Percentiles rank a stretch among this genome's conserved stretches.
phyloP scores from a whole-genome alignment of 1,139 yeast species.

The Hyphopichia burtonii region DNA sequence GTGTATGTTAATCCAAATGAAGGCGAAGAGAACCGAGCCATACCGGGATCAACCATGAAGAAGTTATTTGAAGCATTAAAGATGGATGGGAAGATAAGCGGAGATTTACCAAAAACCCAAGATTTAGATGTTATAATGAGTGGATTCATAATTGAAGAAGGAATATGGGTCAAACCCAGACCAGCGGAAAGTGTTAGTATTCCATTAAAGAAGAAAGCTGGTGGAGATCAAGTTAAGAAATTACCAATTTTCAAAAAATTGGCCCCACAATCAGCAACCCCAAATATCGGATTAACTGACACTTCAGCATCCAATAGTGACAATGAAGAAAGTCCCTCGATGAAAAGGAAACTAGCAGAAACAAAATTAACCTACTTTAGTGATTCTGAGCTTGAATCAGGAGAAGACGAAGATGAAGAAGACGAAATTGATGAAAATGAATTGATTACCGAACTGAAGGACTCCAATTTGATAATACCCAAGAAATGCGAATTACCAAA shows the following conservation, averaged over 20 bases:
- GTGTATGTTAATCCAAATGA: slow-evolving; percentile 60
- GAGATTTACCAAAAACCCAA: slow-evolving; percentile 51
- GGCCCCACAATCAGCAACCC: neutral
- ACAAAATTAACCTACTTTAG: slow-evolving; percentile 53
- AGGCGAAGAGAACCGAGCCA: slow-evolving; percentile 31
- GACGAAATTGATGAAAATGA: slow-evolving; percentile 48
- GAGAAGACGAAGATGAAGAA: slow-evolving; percentile 35
- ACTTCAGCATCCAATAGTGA: slow-evolving; percentile 38
- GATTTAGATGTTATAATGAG: slow-evolving; percentile 59
- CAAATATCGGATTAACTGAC: slow-evolving; percentile 38
- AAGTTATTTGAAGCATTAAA: slow-evolving; percentile 40
- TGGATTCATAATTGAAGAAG: slow-evolving; percentile 54
- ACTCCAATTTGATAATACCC: slow-evolving; percentile 42
- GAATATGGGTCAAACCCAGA: slow-evolving; percentile 46
- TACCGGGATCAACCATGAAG: slow-evolving; percentile 46
- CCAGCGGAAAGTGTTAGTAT: slow-evolving; percentile 27
- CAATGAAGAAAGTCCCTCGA: slow-evolving; percentile 34
- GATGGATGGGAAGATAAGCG: slow-evolving; percentile 51
- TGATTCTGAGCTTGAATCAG: slow-evolving; percentile 41
- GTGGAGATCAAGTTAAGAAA: slow-evolving; percentile 4
- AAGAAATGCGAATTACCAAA: slow-evolving; percentile 47
- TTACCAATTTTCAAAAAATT: slow-evolving; percentile 13
- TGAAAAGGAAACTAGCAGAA: slow-evolving; percentile 45
- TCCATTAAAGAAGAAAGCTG: slow-evolving; percentile 23
- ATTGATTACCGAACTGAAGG: slow-evolving; percentile 28